Evolutionary conservation across 2,329 filamentous ascomycete species (phyloP), one percentile per base, ranked within the genome.

Genomic region (Biscogniauxia sp.): DNA sequence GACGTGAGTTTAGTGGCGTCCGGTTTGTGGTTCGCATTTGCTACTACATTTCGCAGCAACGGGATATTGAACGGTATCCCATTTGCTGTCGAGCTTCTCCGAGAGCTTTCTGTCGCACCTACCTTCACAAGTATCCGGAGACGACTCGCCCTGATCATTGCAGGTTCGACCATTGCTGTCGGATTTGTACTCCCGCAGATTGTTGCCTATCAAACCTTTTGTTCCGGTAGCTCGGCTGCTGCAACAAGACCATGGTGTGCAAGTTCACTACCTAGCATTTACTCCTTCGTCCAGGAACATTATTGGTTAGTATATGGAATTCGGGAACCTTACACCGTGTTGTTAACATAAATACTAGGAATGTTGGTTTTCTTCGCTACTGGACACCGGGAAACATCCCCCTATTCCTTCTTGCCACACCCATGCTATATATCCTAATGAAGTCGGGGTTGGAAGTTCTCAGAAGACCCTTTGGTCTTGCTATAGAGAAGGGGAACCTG

Each of bases 311-410:
- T 75, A 25, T 11, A 58, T 53, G 58, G 13, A 53, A 11, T n/a
- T 13, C 28, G 11, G 11, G 28, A 58, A 32, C 45, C 55, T 68
- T 25, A 26, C 50, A 26, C 41, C 32, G 64, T 60, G 23, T 62
- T 61, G 63, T 67, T 72, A 67, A 72, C 51, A 54, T 11, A 17
- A 45, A 20, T 5, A 25, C 32, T 63, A 97, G 93, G 95, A 88
- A 94, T 69, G 87, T 90, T 56, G 95, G 95, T 0, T 89, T 96
- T 67, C 83, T 98, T 56, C 84, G 84, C 61, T 99, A 99, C 78
- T 99, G 95, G 95, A 96, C 88, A 0, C 65, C 89, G 0, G 86
- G 89, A 5, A 97, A 99, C 71, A 72, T 95, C 9, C 95, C 95
- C 0, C 82, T 99, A 1, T 99, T 99, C 76, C 69, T 93, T 20